A percentile compares a stretch with the other conserved stretches of the same genome.
These are phyloP conservation scores for Butyriboletus loyo DNA, from an alignment of 768 basidiomycete genomes.

Conservation along the genomic window DNA sequence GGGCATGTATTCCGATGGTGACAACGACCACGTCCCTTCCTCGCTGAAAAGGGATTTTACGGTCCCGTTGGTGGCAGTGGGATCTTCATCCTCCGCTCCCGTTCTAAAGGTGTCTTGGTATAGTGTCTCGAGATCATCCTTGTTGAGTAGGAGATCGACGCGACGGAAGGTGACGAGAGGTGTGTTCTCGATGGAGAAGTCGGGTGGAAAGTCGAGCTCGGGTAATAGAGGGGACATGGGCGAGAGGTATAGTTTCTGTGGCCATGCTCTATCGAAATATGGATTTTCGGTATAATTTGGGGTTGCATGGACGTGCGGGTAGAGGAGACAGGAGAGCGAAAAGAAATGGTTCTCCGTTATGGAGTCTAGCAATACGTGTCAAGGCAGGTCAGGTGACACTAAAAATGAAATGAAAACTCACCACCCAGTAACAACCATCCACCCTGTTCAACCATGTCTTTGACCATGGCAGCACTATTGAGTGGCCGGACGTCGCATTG, in stretches of 20 bases:
- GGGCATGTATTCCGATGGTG: slow-evolving; percentile 51
- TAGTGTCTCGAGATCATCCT: slow-evolving; percentile 45
- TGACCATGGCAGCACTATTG: slow-evolving; percentile 43
- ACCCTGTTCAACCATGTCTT: slow-evolving; percentile 61
- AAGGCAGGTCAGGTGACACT: neutral
- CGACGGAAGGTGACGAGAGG: slow-evolving; percentile 66
- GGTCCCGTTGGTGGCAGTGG: slow-evolving; percentile 22
- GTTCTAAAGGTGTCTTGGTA: slow-evolving; percentile 32
- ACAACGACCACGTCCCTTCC: slow-evolving; percentile 52
- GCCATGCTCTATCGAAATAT: slow-evolving; percentile 61
- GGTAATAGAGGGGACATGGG: slow-evolving; percentile 41
- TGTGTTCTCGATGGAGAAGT: slow-evolving; percentile 54
- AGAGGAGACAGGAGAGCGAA: slow-evolving; percentile 62
- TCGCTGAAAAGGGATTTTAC: slow-evolving; percentile 48
- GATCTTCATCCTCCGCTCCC: slow-evolving; percentile 16
- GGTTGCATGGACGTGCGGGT: slow-evolving; percentile 64
- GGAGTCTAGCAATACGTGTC: slow-evolving; percentile 43
- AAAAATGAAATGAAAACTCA: slow-evolving; percentile 27
- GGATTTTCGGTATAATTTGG: slow-evolving; percentile 55
- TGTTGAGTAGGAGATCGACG: slow-evolving; percentile 54
- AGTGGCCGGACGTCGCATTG: slow-evolving; percentile 44
- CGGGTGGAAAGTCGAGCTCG: slow-evolving; percentile 42
- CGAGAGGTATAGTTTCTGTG: slow-evolving; percentile 61
- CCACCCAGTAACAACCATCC: slow-evolving; percentile 70
- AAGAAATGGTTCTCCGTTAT: slow-evolving; percentile 75